Percentiles rank a stretch among this genome's conserved stretches.
phyloP scores from a whole-genome alignment of 139 green algal species.

The Eudorina sp. region DNA sequence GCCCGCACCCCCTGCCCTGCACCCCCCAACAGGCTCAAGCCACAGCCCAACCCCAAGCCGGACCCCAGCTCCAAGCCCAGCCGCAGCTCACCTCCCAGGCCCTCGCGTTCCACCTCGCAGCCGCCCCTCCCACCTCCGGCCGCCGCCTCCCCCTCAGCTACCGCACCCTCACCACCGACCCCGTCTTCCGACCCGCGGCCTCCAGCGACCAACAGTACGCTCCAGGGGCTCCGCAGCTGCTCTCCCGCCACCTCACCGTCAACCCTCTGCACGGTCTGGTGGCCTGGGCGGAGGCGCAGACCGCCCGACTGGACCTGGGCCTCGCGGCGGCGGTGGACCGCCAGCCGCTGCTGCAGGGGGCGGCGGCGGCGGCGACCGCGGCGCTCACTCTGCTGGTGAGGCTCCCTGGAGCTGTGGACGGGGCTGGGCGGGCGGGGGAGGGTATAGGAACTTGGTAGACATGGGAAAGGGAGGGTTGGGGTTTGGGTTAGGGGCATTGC shows the following conservation, averaged over 20 bases:
- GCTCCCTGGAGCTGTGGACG: too few relatives aligned
- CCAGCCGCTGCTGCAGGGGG: neutral
- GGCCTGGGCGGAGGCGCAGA: neutral
- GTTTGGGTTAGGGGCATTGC: too few relatives aligned
- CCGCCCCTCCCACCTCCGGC: neutral
- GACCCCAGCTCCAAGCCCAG: neutral
- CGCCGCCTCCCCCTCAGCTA: neutral
- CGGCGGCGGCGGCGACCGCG: constrained; percentile 9
- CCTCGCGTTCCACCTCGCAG: neutral
- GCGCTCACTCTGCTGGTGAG: too few relatives aligned
- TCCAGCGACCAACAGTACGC: constrained; percentile 6
- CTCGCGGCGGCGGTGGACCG: constrained; percentile 5
- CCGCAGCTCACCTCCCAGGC: neutral
- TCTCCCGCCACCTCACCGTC: constrained; percentile 8
- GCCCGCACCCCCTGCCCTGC: neutral
- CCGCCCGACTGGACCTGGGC: neutral
- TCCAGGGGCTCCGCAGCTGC: constrained; percentile 21
- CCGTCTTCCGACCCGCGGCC: neutral
- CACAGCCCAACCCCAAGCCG: neutral
- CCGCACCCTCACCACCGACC: constrained; percentile 19
- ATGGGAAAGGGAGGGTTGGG: too few relatives aligned
- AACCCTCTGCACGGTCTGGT: constrained; percentile 29
- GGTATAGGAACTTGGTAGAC: too few relatives aligned
- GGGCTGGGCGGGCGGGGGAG: too few relatives aligned
- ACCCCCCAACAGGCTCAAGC: neutral